Percentiles rank a stretch among this genome's conserved stretches.
Conservation (phyloP, 176 grass and related monocot species). For the Eleusine indica region DNA sequence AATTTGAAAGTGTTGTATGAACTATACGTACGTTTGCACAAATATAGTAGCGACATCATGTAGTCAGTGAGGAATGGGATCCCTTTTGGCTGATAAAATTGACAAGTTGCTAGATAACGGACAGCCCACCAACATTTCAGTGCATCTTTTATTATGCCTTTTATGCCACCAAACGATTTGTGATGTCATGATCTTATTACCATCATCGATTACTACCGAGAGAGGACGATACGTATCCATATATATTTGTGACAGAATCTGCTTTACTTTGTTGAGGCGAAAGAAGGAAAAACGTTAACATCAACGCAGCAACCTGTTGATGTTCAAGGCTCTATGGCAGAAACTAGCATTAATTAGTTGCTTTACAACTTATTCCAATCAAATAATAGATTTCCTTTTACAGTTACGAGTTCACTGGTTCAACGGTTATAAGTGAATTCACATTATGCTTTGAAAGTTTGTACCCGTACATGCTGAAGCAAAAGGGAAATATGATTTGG, state of each 20-base stretch:
- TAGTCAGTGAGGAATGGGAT: conserved; percentile 45
- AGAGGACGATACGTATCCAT: background rate
- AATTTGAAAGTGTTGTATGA: conserved; percentile 14
- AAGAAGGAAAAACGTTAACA: conserved; percentile 15
- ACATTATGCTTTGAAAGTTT: background rate
- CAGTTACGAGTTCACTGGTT: background rate
- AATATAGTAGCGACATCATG: conserved; percentile 41
- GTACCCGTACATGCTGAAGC: background rate
- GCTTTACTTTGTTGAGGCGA: conserved; percentile 7
- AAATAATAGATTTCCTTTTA: background rate
- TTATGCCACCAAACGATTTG: conserved; percentile 38
- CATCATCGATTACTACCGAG: background rate
- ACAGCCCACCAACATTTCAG: conserved; percentile 46
- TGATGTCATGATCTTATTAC: conserved; percentile 36
- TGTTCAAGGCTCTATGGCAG: background rate
- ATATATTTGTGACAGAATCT: conserved; percentile 3
- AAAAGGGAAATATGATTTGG: background rate
- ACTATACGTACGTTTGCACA: conserved; percentile 6
- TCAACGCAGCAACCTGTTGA: conserved; percentile 20
- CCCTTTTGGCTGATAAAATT: conserved; percentile 42
- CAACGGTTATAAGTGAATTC: background rate
- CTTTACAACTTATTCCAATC: conserved; percentile 8
- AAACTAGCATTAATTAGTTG: background rate
- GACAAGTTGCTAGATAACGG: conserved; percentile 49
- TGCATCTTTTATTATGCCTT: conserved; percentile 41